Percentiles rank a stretch among this genome's conserved stretches.
phyloP scores from a whole-genome alignment of 345 rosid species.

The Euphorbia peplus region DNA sequence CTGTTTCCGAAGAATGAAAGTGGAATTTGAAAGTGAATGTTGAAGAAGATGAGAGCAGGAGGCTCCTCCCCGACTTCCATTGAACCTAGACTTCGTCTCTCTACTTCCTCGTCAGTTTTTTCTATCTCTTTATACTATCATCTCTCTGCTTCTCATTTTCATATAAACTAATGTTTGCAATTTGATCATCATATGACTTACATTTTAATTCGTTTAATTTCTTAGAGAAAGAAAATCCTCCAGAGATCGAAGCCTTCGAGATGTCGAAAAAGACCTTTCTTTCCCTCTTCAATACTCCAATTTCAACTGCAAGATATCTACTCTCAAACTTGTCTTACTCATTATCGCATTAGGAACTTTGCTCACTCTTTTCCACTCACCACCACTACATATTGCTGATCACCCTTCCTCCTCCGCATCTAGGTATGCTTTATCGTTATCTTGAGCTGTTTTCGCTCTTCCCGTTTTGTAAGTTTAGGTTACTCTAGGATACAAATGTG shows the following conservation, averaged over 20 bases:
- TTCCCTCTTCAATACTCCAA: conserved; percentile 57
- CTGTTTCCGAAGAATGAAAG: too few species aligned
- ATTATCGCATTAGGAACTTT: conserved; percentile 54
- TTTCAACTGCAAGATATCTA: conserved; percentile 48
- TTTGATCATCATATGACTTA: background rate
- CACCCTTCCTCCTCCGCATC: conserved; percentile 34
- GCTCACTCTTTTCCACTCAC: conserved; percentile 57
- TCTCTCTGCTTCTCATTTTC: background rate
- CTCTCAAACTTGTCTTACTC: conserved; percentile 49
- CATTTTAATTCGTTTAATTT: background rate
- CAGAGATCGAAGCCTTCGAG: conserved; percentile 48
- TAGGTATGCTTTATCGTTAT: conserved; percentile 30
- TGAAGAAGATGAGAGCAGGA: conserved; percentile 9
- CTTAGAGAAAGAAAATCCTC: conserved; percentile 57
- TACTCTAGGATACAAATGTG: too few species aligned
- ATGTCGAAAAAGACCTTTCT: conserved; percentile 58
- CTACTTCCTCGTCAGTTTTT: conserved; percentile 40
- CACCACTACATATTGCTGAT: conserved; percentile 57
- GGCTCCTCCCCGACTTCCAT: conserved; percentile 39
- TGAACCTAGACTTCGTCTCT: conserved; percentile 55
- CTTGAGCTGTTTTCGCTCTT: background rate
- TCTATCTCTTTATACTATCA: conserved; percentile 2
- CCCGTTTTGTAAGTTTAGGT: background rate
- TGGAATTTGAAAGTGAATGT: background rate
- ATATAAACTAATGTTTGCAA: background rate